Evolutionary conservation across 1,284 basidiomycete genomes (phyloP).

Genomic region (Mycosarcoma mackinlayi): DNA sequence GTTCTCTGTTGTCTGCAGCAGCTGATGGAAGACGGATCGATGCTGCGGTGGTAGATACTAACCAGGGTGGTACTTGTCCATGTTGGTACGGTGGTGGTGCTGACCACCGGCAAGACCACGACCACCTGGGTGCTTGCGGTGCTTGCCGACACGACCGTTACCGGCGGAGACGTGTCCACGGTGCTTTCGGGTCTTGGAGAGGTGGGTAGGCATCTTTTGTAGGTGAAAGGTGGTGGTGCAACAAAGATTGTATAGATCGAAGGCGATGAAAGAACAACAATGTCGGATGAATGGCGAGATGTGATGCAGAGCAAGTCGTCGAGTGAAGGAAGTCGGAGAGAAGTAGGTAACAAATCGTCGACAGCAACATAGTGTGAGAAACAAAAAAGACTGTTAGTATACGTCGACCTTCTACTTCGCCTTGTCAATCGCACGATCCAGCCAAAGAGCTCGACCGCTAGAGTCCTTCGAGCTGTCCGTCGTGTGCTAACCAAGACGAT

Average conservation of each 20-base stretch:
- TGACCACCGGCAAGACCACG: conserved; percentile 99
- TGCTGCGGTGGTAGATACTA: conserved; percentile 32
- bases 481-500: too few species aligned
- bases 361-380: background rate
- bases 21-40: background rate
- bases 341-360: too few species aligned
- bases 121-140: conserved; percentile 99
- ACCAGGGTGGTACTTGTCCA: conserved; percentile 69
- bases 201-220: conserved; percentile 84
- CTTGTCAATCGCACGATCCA: background rate
- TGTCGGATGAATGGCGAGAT: background rate
- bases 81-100: conserved; percentile 89
- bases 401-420: background rate
- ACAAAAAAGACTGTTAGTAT: conserved; percentile 22
- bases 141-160: conserved; percentile 99
- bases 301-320: background rate
- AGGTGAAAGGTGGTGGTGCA: conserved; percentile 5
- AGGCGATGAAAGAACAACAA: background rate
- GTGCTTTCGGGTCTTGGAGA: conserved; percentile 97
- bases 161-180: conserved; percentile 82
- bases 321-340: background rate
- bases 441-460: conserved; percentile 1
- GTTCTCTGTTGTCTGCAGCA: too few species aligned
- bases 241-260: conserved; percentile 1
- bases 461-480: background rate